Conservation (phyloP, 225 moss, liverwort and hornwort genomes). For the Bryum argenteum region DNA sequence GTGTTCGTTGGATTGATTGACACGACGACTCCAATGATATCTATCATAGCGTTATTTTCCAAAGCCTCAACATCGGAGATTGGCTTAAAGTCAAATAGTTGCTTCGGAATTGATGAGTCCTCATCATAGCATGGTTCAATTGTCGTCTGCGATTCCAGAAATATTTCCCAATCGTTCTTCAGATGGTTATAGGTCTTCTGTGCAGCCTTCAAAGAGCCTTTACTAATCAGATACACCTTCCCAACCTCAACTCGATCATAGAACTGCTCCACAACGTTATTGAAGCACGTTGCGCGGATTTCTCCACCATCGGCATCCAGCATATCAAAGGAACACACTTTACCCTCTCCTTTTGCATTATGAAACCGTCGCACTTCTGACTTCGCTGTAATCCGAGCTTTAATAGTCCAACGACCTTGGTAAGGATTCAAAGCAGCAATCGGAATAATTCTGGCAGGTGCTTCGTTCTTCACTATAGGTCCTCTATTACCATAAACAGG, state of each 20-base stretch:
- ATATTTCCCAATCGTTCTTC: slow-evolving; percentile 95
- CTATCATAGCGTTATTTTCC: slow-evolving; percentile 77
- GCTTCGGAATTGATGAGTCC: slow-evolving; percentile 59
- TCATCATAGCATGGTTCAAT: slow-evolving; percentile 60
- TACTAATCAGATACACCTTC: slow-evolving; percentile 77
- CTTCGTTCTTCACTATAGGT: slow-evolving; percentile 71
- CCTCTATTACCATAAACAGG: slow-evolving; percentile 72
- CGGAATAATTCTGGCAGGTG: slow-evolving; percentile 84
- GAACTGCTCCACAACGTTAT: slow-evolving; percentile 80
- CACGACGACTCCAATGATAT: slow-evolving; percentile 79
- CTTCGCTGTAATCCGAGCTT: slow-evolving; percentile 87
- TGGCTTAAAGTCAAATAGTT: slow-evolving; percentile 55
- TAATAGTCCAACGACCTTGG: slow-evolving; percentile 98
- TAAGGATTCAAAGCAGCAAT: slow-evolving; percentile 91
- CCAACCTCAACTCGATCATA: slow-evolving; percentile 81
- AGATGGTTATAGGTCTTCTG: slow-evolving; percentile 86
- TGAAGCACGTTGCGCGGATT: slow-evolving; percentile 95
- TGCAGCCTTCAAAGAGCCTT: slow-evolving; percentile 85
- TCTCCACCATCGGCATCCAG: slow-evolving; percentile 92
- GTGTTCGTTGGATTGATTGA: slow-evolving; percentile 74
- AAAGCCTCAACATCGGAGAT: slow-evolving; percentile 77
- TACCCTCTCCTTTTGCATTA: slow-evolving; percentile 91
- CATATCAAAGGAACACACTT: slow-evolving; percentile 86
- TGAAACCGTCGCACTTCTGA: slow-evolving; percentile 71
- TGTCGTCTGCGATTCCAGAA: slow-evolving; percentile 57